These are phyloP conservation scores for Microthlaspi erraticum DNA, from an alignment of 345 rosid species.

Conservation along the genomic window DNA sequence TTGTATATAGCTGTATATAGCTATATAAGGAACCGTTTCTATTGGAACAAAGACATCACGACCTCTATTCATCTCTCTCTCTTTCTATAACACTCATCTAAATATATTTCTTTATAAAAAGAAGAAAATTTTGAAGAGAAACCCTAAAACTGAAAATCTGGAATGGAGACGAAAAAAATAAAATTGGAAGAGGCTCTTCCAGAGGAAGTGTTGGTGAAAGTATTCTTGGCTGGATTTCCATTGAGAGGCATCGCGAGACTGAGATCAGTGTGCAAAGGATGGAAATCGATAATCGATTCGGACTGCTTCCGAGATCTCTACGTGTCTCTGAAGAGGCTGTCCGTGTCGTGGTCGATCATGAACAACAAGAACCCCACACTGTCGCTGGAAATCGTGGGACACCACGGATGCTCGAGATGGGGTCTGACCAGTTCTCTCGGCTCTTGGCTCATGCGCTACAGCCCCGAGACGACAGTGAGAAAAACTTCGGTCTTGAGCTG, in stretches of 20 bases:
- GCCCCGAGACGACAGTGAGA: neutral
- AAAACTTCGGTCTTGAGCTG: neutral
- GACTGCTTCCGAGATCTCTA: neutral
- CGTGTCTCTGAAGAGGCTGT: neutral
- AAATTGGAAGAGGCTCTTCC: neutral
- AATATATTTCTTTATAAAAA: too few relatives aligned
- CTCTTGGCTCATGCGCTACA: neutral
- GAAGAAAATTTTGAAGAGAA: too few relatives aligned
- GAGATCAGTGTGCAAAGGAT: neutral
- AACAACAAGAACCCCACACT: neutral
- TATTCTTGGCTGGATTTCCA: neutral
- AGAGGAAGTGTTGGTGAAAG: neutral
- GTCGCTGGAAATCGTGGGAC: neutral
- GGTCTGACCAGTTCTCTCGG: neutral
- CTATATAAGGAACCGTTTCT: too few relatives aligned
- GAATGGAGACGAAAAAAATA: neutral
- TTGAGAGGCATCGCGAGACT: neutral
- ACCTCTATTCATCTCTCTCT: too few relatives aligned
- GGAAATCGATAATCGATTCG: neutral
- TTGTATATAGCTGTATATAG: too few relatives aligned
- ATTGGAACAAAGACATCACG: too few relatives aligned
- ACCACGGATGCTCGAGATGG: neutral
- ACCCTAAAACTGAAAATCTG: too few relatives aligned
- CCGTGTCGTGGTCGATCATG: neutral
- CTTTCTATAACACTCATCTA: too few relatives aligned